Conservation (phyloP, 1,139 yeast genomes). For the Arxiozyma slooffiae region DNA sequence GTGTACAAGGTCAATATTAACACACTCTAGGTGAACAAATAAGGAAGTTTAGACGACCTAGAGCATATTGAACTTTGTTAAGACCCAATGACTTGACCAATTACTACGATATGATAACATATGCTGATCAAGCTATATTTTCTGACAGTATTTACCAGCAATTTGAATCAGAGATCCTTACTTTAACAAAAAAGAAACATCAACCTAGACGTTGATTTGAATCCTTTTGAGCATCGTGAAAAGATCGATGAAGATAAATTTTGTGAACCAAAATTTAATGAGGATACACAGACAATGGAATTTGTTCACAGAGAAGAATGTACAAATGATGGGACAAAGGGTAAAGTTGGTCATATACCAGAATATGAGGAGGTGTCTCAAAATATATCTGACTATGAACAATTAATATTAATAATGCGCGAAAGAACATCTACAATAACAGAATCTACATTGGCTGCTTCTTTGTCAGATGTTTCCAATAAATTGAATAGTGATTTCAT, state of each 20-base stretch:
- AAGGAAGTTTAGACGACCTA: slow-evolving; percentile 38
- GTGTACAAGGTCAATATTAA: not conserved
- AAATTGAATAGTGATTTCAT: slow-evolving; percentile 11
- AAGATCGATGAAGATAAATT: slow-evolving; percentile 39
- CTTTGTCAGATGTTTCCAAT: slow-evolving; percentile 29
- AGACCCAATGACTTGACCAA: slow-evolving; percentile 73
- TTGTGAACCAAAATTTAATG: slow-evolving; percentile 40
- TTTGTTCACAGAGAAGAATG: slow-evolving; percentile 44
- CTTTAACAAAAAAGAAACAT: slow-evolving; percentile 69
- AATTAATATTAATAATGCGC: slow-evolving; percentile 54
- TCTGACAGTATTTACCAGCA: slow-evolving; percentile 48
- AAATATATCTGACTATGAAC: slow-evolving; percentile 82
- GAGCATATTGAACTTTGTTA: slow-evolving; percentile 64
- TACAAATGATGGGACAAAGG: slow-evolving; percentile 35
- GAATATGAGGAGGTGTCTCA: slow-evolving; percentile 60
- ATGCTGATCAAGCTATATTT: slow-evolving; percentile 72
- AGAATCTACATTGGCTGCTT: slow-evolving; percentile 28
- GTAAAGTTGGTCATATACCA: slow-evolving; percentile 37
- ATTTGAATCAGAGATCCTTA: slow-evolving; percentile 71
- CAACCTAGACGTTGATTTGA: slow-evolving; percentile 61
- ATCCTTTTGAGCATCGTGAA: slow-evolving; percentile 46
- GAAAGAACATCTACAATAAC: slow-evolving; percentile 31
- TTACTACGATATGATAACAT: slow-evolving; percentile 76
- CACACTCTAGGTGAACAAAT: not conserved
- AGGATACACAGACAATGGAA: slow-evolving; percentile 34